Evolutionary conservation across 2,329 filamentous ascomycete species (phyloP), one percentile per base, ranked within the genome.

Genomic region (Metarhizium guizhouense): DNA sequence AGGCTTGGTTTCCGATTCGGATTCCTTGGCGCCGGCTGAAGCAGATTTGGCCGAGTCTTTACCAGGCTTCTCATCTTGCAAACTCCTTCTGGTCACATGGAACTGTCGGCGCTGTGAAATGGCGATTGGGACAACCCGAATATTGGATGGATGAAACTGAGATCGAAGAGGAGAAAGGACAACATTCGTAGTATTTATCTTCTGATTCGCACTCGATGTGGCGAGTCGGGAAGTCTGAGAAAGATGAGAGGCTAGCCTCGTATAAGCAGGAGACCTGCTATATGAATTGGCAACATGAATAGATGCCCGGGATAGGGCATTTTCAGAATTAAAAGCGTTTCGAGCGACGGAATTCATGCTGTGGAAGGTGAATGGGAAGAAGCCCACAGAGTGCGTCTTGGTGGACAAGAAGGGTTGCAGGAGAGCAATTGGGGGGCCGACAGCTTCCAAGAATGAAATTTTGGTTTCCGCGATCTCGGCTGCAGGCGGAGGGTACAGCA

Each of bases 281-380:
- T 70, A 65, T 54, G 72, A 68, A 58, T 66, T 57, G 59, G 58
- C 61, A 51, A 65, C 52, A 58, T 72, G 70, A 56, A 71, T 65
- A 60, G 74, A 71, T 54, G 71, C 70, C 66, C 75, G 69, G 18
- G 70, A 67, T 47, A 78, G 66, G 61, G 70, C 70, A 62, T 68
- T 68, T 59, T 76, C 69, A 61, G 75, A 68, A 60, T 70, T 69
- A 47, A 61, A 63, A 55, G 66, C 73, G 71, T 72, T 76, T 72
- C 66, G 73, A 62, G 72, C 68, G 56, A 78, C 63, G 57, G 74
- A 72, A 64, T 72, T 75, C 78, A 80, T 81, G 52, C 65, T 74
- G 64, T 58, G 50, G 56, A 58, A 59, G 61, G 60, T 57, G 60
- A 55, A 58, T 57, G 59, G 61, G 50, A 56, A 47, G 45, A 50